Evolutionary conservation across 305 asterid genomes (phyloP).

Genomic region (Solanum aculeatissimum): DNA sequence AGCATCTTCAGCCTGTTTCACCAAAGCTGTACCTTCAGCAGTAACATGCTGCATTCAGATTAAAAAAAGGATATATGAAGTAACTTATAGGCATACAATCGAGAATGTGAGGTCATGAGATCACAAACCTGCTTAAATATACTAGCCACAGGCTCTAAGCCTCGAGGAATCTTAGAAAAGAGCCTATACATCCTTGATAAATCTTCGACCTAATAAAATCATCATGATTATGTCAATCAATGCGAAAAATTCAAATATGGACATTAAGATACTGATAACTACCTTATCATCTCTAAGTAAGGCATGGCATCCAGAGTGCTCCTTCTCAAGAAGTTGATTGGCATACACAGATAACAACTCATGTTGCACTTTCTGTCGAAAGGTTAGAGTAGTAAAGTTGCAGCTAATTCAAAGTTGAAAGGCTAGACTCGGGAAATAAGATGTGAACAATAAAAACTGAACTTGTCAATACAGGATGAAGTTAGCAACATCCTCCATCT

Average conservation of each 20-base stretch:
- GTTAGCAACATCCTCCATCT: neutral
- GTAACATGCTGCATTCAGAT: constrained; percentile 69
- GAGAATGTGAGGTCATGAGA: neutral
- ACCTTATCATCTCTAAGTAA: constrained; percentile 96
- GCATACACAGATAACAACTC: constrained; percentile 87
- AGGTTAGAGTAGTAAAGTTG: neutral
- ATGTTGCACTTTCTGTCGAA: constrained; percentile 63
- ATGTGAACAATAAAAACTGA: neutral
- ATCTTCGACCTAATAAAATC: constrained; percentile 51
- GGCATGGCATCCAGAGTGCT: constrained; percentile 96
- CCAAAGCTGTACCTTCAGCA: constrained; percentile 91
- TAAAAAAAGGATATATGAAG: constrained; percentile 1
- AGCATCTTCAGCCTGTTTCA: constrained; percentile 97
- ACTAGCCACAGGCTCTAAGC: constrained; percentile 82
- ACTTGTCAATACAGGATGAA: neutral
- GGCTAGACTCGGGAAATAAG: neutral
- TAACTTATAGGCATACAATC: neutral
- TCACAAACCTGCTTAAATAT: constrained; percentile 81
- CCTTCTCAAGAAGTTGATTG: constrained; percentile 84
- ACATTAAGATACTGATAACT: neutral
- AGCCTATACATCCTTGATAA: constrained; percentile 93
- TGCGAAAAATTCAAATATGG: neutral
- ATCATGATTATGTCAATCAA: neutral
- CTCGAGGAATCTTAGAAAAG: constrained; percentile 81
- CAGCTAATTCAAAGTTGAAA: neutral